A percentile compares a stretch with the other conserved stretches of the same genome.
Evolutionary conservation across 306 rosid genomes (phyloP).

Genomic region (Datisca glomerata): DNA sequence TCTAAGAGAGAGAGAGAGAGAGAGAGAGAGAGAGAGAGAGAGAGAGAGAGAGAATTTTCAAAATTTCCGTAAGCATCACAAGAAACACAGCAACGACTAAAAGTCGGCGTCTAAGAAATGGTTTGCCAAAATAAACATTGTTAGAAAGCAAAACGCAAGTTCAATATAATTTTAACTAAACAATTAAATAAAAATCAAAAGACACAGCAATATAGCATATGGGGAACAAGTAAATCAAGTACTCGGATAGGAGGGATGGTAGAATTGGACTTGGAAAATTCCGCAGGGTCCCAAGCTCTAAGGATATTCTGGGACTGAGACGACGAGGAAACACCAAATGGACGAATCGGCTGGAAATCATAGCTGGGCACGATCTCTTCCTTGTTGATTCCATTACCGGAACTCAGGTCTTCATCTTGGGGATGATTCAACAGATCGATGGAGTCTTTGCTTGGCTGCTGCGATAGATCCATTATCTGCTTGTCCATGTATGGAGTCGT

Average conservation of each 20-base stretch:
- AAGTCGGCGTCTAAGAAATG: background rate
- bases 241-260: slow-evolving; percentile 35
- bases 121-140: background rate
- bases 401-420: slow-evolving; percentile 15
- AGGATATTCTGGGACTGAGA: slow-evolving; percentile 22
- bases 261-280: slow-evolving; percentile 35
- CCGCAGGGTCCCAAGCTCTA: slow-evolving; percentile 42
- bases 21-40: too few relatives aligned
- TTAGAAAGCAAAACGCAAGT: background rate
- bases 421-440: slow-evolving; percentile 43
- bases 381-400: slow-evolving; percentile 28
- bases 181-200: background rate
- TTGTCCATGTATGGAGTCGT: slow-evolving; percentile 81
- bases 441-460: slow-evolving; percentile 36
- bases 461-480: slow-evolving; percentile 78
- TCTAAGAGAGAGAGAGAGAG: too few relatives aligned
- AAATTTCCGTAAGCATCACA: background rate
- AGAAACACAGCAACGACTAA: background rate
- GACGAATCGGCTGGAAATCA: slow-evolving; percentile 83
- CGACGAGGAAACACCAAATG: slow-evolving; percentile 22
- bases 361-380: slow-evolving; percentile 64
- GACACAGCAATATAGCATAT: background rate
- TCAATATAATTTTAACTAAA: background rate
- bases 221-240: background rate
- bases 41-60: too few relatives aligned